These are phyloP conservation scores for Boletus semigastroideus DNA, from an alignment of 1,284 basidiomycete species.

Conservation along the genomic window DNA sequence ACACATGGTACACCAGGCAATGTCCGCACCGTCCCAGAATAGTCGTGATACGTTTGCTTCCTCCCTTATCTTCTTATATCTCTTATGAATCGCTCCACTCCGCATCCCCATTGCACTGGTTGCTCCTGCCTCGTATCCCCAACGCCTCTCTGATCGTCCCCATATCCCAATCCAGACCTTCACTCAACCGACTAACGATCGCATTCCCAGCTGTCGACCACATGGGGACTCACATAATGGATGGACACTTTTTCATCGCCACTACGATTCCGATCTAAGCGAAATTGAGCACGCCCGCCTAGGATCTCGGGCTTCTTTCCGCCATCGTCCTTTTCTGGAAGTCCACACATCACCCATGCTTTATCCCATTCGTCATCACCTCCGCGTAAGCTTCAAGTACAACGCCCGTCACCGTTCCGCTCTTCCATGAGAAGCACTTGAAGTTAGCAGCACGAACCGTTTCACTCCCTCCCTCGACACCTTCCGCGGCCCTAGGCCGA, in stretches of 20 bases:
- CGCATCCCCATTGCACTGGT: background rate
- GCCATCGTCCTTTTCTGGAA: background rate
- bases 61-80: constrained; percentile 15
- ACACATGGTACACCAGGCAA: constrained; percentile 16
- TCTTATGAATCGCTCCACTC: constrained; percentile 1
- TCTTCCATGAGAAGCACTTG: background rate
- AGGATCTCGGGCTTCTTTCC: constrained; percentile 11
- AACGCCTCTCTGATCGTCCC: constrained; percentile 1
- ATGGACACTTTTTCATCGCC: constrained; percentile 24
- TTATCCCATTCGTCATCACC: background rate
- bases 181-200: background rate
- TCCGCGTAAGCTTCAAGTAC: background rate
- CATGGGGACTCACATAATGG: constrained; percentile 11
- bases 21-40: constrained; percentile 18
- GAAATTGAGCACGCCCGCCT: constrained; percentile 24
- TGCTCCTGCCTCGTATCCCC: background rate
- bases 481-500: constrained; percentile 32
- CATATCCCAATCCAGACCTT: background rate
- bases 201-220: background rate
- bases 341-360: background rate
- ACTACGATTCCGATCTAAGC: constrained; percentile 31
- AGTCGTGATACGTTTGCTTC: constrained; percentile 16
- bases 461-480: constrained; percentile 3
- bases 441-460: background rate
- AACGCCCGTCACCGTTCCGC: background rate